Percentiles rank a stretch among this genome's conserved stretches.
Conservation (phyloP, 345 rosid species). For the Isatis tinctoria region DNA sequence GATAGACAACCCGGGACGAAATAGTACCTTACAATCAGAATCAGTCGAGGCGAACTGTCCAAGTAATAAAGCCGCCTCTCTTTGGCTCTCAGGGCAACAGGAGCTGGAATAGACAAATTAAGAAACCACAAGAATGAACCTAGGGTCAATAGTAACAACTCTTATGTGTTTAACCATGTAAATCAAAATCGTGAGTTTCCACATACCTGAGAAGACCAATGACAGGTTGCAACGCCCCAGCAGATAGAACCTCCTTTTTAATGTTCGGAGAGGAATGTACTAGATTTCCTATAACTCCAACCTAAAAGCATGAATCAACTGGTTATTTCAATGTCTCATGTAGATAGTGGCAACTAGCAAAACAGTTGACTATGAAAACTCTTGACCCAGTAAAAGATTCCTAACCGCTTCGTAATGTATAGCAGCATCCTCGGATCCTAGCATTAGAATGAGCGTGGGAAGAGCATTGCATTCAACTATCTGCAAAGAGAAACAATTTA, state of each 20-base stretch:
- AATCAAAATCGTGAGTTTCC: not conserved
- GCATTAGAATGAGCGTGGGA: slow-evolving; percentile 90
- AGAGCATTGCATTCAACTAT: slow-evolving; percentile 93
- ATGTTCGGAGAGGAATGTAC: slow-evolving; percentile 96
- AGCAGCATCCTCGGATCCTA: slow-evolving; percentile 94
- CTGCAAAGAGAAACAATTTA: slow-evolving; percentile 37
- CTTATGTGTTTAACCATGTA: not conserved
- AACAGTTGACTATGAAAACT: not conserved
- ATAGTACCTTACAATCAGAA: slow-evolving; percentile 91
- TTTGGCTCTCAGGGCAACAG: slow-evolving; percentile 95
- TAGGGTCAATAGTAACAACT: not conserved
- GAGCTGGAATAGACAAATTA: slow-evolving; percentile 50
- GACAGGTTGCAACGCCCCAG: slow-evolving; percentile 97
- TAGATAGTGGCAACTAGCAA: not conserved
- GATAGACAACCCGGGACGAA: not conserved
- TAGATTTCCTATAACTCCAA: slow-evolving; percentile 92
- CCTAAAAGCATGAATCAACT: slow-evolving; percentile 39
- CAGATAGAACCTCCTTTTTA: slow-evolving; percentile 90
- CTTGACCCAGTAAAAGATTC: not conserved
- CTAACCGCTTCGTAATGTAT: slow-evolving; percentile 99
- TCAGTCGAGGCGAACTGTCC: slow-evolving; percentile 99
- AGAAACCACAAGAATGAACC: slow-evolving; percentile 2
- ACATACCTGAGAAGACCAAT: slow-evolving; percentile 82
- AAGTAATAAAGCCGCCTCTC: slow-evolving; percentile 97
- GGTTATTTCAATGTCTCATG: slow-evolving; percentile 7